Percentiles rank a stretch among this genome's conserved stretches.
Evolutionary conservation across 148 eudicot species (phyloP).

Genomic region (Chenopodium quinoa): DNA sequence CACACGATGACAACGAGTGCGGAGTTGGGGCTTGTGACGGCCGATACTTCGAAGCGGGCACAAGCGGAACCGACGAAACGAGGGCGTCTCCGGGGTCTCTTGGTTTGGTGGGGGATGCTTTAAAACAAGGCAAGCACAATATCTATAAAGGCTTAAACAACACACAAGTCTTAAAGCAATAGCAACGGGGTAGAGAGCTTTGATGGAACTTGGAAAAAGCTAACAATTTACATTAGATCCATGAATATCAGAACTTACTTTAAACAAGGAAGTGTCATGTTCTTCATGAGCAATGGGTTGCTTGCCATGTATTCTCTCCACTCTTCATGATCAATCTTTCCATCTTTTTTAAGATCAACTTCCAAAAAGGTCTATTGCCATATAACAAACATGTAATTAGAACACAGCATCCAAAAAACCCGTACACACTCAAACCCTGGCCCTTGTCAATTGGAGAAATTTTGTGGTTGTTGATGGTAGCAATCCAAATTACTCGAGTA

Average conservation of each 20-base stretch:
- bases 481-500: not conserved
- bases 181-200: too few species aligned
- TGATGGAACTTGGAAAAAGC: not conserved
- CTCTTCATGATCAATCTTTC: slow-evolving; percentile 57
- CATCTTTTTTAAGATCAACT: slow-evolving; percentile 58
- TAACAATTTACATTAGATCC: not conserved
- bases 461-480: not conserved
- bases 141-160: too few species aligned
- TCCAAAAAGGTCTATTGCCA: slow-evolving; percentile 39
- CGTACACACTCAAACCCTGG: not conserved
- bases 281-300: slow-evolving; percentile 44
- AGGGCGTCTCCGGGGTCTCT: too few species aligned
- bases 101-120: too few species aligned
- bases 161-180: too few species aligned
- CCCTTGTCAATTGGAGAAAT: not conserved
- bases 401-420: not conserved
- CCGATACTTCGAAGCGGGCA: too few species aligned
- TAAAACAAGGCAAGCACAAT: too few species aligned
- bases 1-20: too few species aligned
- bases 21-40: too few species aligned
- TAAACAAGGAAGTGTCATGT: slow-evolving; percentile 43
- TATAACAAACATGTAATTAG: not conserved
- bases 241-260: slow-evolving; percentile 31
- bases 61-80: too few species aligned
- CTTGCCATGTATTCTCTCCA: slow-evolving; percentile 50